Conservation (phyloP, 2,329 filamentous ascomycete species). For the Phoma sp. region DNA sequence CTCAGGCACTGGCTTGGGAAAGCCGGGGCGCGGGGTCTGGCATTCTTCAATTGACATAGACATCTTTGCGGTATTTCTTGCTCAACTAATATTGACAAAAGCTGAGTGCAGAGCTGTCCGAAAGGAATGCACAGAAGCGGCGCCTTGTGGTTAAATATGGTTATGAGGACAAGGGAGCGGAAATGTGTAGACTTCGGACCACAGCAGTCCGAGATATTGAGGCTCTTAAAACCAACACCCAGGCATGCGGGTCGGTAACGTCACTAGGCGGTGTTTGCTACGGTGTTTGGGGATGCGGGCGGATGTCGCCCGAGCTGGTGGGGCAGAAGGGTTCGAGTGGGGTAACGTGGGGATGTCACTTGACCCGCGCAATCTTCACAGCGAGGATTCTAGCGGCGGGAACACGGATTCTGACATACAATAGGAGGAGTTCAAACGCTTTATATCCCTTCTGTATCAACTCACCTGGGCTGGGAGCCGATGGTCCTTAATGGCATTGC, state of each 20-base stretch:
- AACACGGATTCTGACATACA: not conserved
- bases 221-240: conserved; percentile 1
- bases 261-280: conserved; percentile 14
- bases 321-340: conserved; percentile 12
- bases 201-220: conserved; percentile 2
- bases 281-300: conserved; percentile 26
- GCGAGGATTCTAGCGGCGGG: not conserved
- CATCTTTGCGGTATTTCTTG: conserved; percentile 29
- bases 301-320: conserved; percentile 27
- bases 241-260: conserved; percentile 18
- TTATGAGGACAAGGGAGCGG: not conserved
- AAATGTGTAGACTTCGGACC: not conserved
- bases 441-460: too few relatives aligned
- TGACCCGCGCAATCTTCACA: not conserved
- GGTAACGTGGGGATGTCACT: conserved; percentile 5
- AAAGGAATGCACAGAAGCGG: not conserved
- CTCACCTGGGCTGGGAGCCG: too few relatives aligned
- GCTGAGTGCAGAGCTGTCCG: not conserved
- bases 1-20: conserved; percentile 33
- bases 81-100: not conserved
- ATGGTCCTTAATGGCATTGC: too few relatives aligned
- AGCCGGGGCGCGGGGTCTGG: conserved; percentile 30
- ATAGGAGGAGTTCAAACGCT: too few relatives aligned
- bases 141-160: not conserved
- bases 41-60: conserved; percentile 44